Evolutionary conservation across 768 basidiomycete genomes (phyloP).

Genomic region (Saitozyma sp.): DNA sequence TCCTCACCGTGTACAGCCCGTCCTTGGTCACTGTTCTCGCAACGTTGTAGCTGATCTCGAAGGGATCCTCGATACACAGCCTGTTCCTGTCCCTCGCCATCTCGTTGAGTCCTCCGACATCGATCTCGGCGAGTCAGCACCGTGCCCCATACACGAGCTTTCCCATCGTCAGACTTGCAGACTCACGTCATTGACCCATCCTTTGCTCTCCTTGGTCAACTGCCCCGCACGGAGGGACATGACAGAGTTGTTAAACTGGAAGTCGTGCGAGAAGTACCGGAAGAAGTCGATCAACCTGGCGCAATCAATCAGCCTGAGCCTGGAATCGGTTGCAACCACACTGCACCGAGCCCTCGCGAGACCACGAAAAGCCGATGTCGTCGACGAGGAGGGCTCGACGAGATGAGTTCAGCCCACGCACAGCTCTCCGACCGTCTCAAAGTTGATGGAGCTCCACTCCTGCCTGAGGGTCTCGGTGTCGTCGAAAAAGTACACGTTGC

Average conservation of each 20-base stretch:
- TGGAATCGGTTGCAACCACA: neutral
- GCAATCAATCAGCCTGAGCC: slow-evolving; percentile 7
- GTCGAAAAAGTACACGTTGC: slow-evolving; percentile 91
- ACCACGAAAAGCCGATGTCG: too few species aligned
- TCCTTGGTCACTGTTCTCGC: slow-evolving; percentile 94
- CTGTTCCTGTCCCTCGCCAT: slow-evolving; percentile 78
- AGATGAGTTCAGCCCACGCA: slow-evolving; percentile 54
- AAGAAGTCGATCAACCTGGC: slow-evolving; percentile 93
- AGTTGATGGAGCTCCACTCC: slow-evolving; percentile 91
- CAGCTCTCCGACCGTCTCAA: slow-evolving; percentile 90
- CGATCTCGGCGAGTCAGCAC: slow-evolving; percentile 40
- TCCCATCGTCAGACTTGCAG: neutral
- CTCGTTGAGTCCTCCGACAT: slow-evolving; percentile 54
- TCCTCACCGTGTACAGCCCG: slow-evolving; percentile 82
- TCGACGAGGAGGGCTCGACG: too few species aligned
- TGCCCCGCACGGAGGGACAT: slow-evolving; percentile 86
- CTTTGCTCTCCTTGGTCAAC: slow-evolving; percentile 85
- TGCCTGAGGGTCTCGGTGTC: slow-evolving; percentile 88
- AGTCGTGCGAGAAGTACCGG: slow-evolving; percentile 92
- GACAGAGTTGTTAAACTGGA: slow-evolving; percentile 85
- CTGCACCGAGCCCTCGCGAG: too few species aligned
- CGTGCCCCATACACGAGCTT: neutral
- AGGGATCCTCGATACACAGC: slow-evolving; percentile 98
- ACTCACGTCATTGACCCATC: slow-evolving; percentile 89
- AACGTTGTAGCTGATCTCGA: slow-evolving; percentile 94